Evolutionary conservation across 2,329 filamentous ascomycete genomes (phyloP).

Genomic region (Dactylonectria macrodidyma): DNA sequence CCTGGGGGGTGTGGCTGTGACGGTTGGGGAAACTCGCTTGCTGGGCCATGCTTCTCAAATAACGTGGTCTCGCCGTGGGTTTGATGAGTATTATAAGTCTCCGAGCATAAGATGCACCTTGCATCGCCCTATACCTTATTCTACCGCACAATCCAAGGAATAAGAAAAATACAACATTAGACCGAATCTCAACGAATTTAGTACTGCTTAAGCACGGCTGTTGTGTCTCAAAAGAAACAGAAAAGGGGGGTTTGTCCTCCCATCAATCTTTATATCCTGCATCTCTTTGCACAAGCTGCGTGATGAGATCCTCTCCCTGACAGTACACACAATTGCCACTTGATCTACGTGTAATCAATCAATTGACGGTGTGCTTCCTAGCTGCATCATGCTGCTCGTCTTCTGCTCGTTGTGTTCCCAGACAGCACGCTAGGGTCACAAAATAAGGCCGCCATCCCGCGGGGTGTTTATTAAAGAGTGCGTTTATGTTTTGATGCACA

Average conservation of each 20-base stretch:
- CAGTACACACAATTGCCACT: conserved; percentile 19
- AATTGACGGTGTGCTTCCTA: conserved; percentile 3
- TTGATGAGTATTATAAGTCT: conserved; percentile 27
- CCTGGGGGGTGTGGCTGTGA: conserved; percentile 33
- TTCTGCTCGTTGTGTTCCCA: conserved; percentile 8
- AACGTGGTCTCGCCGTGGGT: conserved; percentile 13
- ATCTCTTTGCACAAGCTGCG: conserved; percentile 42
- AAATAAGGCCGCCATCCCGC: conserved; percentile 19
- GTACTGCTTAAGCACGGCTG: conserved; percentile 6
- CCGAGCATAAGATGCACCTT: conserved; percentile 25
- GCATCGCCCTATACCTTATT: conserved; percentile 18
- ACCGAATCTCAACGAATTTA: conserved; percentile 8
- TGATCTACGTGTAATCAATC: neutral
- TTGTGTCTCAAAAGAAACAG: conserved; percentile 10
- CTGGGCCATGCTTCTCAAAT: conserved; percentile 31
- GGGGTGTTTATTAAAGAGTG: conserved; percentile 3
- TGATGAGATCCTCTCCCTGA: conserved; percentile 47
- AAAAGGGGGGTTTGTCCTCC: conserved; percentile 38
- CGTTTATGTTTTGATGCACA: conserved; percentile 22
- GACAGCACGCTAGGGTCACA: conserved; percentile 11
- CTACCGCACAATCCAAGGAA: conserved; percentile 11
- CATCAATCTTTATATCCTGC: conserved; percentile 45
- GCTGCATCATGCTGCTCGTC: conserved; percentile 2
- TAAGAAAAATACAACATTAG: conserved; percentile 1
- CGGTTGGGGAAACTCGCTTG: conserved; percentile 29